Base-by-base conservation (phyloP, 805 yeast genomes). In the Yarrowia sp. region DNA sequence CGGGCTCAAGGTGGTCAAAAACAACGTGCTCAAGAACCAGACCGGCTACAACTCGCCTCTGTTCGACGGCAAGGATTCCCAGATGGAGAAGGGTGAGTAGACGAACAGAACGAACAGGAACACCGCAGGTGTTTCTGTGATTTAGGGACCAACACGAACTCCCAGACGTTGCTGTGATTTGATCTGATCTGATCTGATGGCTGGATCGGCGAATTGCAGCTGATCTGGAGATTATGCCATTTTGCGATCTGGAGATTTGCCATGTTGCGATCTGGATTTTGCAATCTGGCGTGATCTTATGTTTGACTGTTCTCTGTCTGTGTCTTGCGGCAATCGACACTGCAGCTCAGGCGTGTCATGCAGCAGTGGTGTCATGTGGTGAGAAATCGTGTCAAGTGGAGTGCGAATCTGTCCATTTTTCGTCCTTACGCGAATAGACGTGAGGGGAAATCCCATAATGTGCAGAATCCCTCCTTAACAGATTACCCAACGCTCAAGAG, bases 31-130 rank as follows among this genome's bases (percentile, higher is more conserved):
- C 46, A 61, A 61, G 66, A 61, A 61, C 66, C 55, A 46, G 66
- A 61, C 77, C 20, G 97, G 92, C 71, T 94, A 92, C 82, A 86
- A 86, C 70, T 85, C 89, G 64, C 82, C 87, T 66, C 88, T 90
- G 6, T 94, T 92, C 75, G 84, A 86, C 30, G 97, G 93, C 42
- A 92, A 90, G 76, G 89, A 87, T 74, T 83, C 85, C 58, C 98
- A 95, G 78, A 85, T 88, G 77, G 92, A 87, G 71, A 83, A 74
- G 39, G 77, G 77, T 73, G 68, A 50, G 71, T 69, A 24, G 9
- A 10, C 17, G 20, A 7, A 17, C 9, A 33, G 38, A 36, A 24
- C 30, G 6, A 7, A 4, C 30, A 24, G 30, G 7, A 7, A 24
- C 30, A 0, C 30, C 30, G 38, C 10, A 36, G 38, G 13, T 6